Evolutionary conservation across 2,329 filamentous ascomycete genomes (phyloP).

Genomic region (Neofusicoccum sp.): DNA sequence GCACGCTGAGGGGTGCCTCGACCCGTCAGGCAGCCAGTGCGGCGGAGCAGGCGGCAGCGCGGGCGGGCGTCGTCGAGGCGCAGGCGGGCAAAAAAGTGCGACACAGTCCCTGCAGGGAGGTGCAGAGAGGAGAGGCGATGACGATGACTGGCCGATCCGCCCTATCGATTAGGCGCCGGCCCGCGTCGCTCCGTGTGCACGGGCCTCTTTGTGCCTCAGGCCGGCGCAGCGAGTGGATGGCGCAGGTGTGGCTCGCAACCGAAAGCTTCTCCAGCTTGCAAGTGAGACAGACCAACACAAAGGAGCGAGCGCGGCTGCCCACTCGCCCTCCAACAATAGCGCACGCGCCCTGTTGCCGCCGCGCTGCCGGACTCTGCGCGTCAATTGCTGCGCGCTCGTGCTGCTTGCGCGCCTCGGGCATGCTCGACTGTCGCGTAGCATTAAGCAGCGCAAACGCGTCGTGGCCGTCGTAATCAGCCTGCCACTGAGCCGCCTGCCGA

Average conservation of each 20-base stretch:
- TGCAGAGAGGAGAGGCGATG: slow-evolving; percentile 1
- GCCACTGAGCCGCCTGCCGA: neutral
- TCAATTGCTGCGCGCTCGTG: neutral
- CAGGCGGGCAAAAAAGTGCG: slow-evolving; percentile 5
- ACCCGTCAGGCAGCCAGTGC: neutral
- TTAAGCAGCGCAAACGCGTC: neutral
- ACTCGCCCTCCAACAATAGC: neutral
- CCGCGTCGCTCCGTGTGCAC: neutral
- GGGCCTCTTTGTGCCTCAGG: neutral
- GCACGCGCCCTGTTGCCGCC: neutral
- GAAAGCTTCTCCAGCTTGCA: neutral
- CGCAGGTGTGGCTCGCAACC: neutral
- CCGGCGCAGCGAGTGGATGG: neutral
- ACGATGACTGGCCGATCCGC: slow-evolving; percentile 4
- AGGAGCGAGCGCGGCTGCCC: neutral
- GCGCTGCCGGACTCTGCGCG: neutral
- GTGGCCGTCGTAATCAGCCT: neutral
- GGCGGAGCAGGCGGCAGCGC: neutral
- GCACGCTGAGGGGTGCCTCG: neutral
- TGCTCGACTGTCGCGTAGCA: neutral
- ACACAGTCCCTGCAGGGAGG: neutral
- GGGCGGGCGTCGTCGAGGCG: neutral
- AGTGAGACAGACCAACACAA: slow-evolving; percentile 12
- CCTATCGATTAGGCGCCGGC: slow-evolving; percentile 5
- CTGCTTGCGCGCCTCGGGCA: neutral